Percentiles rank a stretch among this genome's conserved stretches.
These are phyloP conservation scores for Dipteronia sinensis DNA, from an alignment of 345 rosid species.

Conservation along the genomic window DNA sequence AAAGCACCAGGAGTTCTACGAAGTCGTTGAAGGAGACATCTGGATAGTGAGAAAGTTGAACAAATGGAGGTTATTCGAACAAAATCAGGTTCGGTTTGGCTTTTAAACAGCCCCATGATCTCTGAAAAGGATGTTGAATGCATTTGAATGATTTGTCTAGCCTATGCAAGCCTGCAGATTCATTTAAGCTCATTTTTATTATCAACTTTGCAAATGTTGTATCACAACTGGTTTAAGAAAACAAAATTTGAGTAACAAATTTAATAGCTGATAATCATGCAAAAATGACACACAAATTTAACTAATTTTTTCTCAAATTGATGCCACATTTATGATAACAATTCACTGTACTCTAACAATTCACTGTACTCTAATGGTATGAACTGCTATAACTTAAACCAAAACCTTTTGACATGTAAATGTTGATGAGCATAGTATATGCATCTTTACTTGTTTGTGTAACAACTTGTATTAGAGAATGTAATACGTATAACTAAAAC, in stretches of 20 bases:
- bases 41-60: constrained; percentile 25
- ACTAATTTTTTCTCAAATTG: too few species aligned
- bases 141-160: too few species aligned
- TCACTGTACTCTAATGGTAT: background rate
- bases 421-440: too few species aligned
- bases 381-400: background rate
- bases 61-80: constrained; percentile 38
- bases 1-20: constrained; percentile 10
- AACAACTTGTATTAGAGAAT: background rate
- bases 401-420: background rate
- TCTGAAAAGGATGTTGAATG: background rate
- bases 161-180: too few species aligned
- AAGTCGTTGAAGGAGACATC: constrained; percentile 9
- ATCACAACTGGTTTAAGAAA: background rate
- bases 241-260: background rate
- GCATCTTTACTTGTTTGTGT: background rate
- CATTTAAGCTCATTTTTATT: too few species aligned
- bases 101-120: background rate
- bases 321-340: too few species aligned
- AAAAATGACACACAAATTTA: background rate
- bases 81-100: constrained; percentile 40
- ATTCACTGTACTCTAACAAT: background rate
- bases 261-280: background rate
- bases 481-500: background rate
- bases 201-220: too few species aligned